Evolutionary conservation across 805 yeast genomes (phyloP), one percentile per base, ranked within the genome.

Genomic region (Candida stauntonica): DNA sequence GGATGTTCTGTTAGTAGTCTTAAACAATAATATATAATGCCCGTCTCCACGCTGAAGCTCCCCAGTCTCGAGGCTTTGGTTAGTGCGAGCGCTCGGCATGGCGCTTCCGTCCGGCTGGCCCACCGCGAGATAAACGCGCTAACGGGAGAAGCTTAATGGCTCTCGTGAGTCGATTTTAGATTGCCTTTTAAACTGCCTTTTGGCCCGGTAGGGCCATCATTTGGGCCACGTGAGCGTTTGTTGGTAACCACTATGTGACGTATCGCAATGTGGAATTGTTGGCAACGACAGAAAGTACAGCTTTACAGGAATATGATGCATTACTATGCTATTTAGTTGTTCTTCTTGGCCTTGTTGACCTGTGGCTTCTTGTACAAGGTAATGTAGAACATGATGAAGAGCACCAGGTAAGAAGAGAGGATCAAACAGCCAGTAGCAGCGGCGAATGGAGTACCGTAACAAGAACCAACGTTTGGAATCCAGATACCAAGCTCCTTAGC

Each of bases 361-460:
- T 21, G 24, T 30, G 62, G 62, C 37, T 65, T 61, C 63, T 75
- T 78, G 75, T 91, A 91, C 38, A 86, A 86, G 58, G 78, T 79
- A 62, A 88, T 80, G 79, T 91, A 91, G 75, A 91, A 91, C 37
- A 88, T 81, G 60, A 91, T 87, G 73, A 91, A 91, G 57, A 91
- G 72, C 53, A 91, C 75, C 68, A 91, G 72, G 70, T 91, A 91
- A 38, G 93, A 81, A 42, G 95, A 81, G 64, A 91, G 73, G 57
- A 91, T 85, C 62, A 80, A 70, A 65, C 87, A 87, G 35, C 99
- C 99, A 58, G 79, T 84, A 37, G 81, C 79, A 38, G 98, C 99
- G 46, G 99, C 98, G 52, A 77, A 75, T 67, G 86, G 94, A 42
- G 88, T 81, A 48, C 99, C 99, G 57, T 84, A 76, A 67, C 99